Evolutionary conservation across 768 basidiomycete species (phyloP).

Genomic region (Phylloporus arenicola): DNA sequence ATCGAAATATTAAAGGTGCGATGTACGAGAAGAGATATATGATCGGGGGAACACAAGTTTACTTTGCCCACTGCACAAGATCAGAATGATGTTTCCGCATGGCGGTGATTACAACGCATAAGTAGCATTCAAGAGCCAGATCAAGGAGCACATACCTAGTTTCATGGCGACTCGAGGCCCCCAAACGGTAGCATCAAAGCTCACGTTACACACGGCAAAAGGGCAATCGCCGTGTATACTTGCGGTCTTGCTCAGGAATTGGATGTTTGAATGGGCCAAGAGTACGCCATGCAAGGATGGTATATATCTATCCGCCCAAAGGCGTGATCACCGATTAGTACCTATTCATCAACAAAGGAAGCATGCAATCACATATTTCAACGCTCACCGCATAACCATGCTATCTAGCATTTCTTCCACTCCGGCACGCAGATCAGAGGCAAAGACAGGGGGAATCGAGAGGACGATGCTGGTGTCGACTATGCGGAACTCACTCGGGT

Average conservation of each 20-base stretch:
- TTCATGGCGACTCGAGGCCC: slow-evolving; percentile 77
- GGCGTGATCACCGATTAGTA: not conserved
- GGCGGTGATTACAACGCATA: not conserved
- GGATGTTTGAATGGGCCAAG: slow-evolving; percentile 75
- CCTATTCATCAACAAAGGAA: not conserved
- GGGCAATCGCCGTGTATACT: slow-evolving; percentile 79
- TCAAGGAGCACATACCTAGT: slow-evolving; percentile 48
- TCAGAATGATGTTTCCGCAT: not conserved
- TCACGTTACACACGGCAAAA: slow-evolving; percentile 67
- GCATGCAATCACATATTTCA: slow-evolving; percentile 2
- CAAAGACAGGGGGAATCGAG: slow-evolving; percentile 78
- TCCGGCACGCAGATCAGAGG: slow-evolving; percentile 64
- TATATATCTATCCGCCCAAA: slow-evolving; percentile 59
- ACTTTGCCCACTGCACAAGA: slow-evolving; percentile 66
- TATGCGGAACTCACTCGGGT: slow-evolving; percentile 50
- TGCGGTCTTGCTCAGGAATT: slow-evolving; percentile 59
- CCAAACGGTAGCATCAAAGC: slow-evolving; percentile 86
- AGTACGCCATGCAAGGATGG: slow-evolving; percentile 84
- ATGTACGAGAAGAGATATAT: slow-evolving; percentile 84
- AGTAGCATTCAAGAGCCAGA: not conserved
- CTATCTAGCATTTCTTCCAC: slow-evolving; percentile 89
- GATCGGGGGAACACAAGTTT: slow-evolving; percentile 86
- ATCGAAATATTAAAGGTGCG: slow-evolving; percentile 95
- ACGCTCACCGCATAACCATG: slow-evolving; percentile 85
- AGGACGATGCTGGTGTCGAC: slow-evolving; percentile 63